Evolutionary conservation across 148 eudicot species (phyloP).

Genomic region (Gaultheria prostrata): DNA sequence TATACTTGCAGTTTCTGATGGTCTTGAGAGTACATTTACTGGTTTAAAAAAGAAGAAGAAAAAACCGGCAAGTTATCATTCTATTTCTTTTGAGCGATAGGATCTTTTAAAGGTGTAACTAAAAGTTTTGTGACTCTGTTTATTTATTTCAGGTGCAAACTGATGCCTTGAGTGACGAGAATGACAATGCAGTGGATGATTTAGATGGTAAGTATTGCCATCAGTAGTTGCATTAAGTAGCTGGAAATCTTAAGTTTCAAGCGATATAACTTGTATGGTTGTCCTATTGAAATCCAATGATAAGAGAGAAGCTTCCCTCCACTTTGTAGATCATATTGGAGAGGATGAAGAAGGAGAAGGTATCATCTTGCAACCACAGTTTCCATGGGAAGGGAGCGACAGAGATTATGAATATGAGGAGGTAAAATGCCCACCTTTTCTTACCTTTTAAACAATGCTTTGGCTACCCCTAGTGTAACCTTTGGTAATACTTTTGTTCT

Average conservation of each 20-base stretch:
- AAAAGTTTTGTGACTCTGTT: background rate
- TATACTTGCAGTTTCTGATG: conserved; percentile 51
- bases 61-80: conserved; percentile 44
- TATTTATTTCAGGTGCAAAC: conserved; percentile 47
- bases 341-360: conserved; percentile 72
- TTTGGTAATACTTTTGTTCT: background rate
- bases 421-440: conserved; percentile 23
- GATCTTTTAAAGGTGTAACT: conserved; percentile 1
- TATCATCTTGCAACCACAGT: conserved; percentile 40
- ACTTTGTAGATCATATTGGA: conserved; percentile 35
- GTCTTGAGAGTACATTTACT: conserved; percentile 54
- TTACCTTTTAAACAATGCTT: background rate
- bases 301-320: background rate
- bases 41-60: conserved; percentile 83
- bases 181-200: conserved; percentile 47
- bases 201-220: conserved; percentile 39
- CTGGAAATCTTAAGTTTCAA: background rate
- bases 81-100: background rate
- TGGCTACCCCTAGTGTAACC: background rate
- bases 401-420: conserved; percentile 74
- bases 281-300: conserved; percentile 5
- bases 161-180: conserved; percentile 45
- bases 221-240: background rate
- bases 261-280: background rate
- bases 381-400: conserved; percentile 75